phyloP scores from a whole-genome alignment of 139 green algal genomes.

The Edaphochlamys debaryana region DNA sequence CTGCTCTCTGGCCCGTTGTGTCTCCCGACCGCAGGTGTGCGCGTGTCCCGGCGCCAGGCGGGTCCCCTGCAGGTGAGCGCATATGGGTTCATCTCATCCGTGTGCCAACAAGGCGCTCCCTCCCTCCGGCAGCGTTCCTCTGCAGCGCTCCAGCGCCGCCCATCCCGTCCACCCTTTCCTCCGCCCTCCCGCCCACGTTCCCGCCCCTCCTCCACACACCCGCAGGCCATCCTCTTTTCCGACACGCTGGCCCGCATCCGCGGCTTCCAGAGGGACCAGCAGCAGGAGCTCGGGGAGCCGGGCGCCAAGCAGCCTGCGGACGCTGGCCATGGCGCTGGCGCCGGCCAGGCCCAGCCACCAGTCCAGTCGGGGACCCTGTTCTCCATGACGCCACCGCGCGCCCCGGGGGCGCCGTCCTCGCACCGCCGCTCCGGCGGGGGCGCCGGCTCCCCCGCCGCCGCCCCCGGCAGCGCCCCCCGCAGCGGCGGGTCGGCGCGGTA shows the following conservation, averaged over 20 bases:
- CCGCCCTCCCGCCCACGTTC: no score
- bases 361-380: not conserved
- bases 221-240: constrained; percentile 46
- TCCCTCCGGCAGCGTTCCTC: no score
- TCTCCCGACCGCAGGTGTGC: constrained; percentile 5
- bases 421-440: no score
- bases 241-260: constrained; percentile 32
- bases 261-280: constrained; percentile 20
- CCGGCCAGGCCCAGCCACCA: not conserved
- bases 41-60: constrained; percentile 31
- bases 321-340: not conserved
- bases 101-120: no score
- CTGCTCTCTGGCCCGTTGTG: no score
- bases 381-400: not conserved
- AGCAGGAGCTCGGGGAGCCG: not conserved
- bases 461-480: no score
- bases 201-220: no score
- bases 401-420: not conserved
- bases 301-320: not conserved
- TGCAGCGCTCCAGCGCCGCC: no score
- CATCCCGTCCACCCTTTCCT: no score
- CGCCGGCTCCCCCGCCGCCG: no score
- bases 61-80: constrained; percentile 27
- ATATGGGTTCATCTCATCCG: no score
- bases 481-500: no score